Evolutionary conservation across 2,329 filamentous ascomycete genomes (phyloP).

Genomic region (Colletotrichum paranaense): DNA sequence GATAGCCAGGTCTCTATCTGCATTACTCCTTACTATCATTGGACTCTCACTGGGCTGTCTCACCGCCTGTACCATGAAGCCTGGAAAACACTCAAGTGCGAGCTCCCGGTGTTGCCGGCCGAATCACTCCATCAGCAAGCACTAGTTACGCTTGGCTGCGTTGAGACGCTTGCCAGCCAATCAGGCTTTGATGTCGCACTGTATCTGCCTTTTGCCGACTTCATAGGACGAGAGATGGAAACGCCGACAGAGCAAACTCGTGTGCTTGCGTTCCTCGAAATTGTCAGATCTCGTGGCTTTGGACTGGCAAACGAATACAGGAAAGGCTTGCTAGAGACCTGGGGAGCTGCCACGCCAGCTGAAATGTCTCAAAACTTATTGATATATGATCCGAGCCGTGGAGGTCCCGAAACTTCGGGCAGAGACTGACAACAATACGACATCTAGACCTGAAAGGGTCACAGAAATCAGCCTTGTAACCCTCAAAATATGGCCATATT

Average conservation of each 20-base stretch:
- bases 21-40: constrained; percentile 15
- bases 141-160: background rate
- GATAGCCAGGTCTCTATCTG: background rate
- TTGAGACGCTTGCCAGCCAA: background rate
- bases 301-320: constrained; percentile 2
- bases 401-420: too few relatives aligned
- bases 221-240: constrained; percentile 8
- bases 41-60: background rate
- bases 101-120: constrained; percentile 1
- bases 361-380: background rate
- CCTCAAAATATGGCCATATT: too few relatives aligned
- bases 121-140: constrained; percentile 8
- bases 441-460: too few relatives aligned
- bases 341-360: background rate
- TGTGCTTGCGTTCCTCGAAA: constrained; percentile 3
- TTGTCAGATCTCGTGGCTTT: background rate
- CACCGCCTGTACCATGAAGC: background rate
- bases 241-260: constrained; percentile 1
- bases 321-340: background rate
- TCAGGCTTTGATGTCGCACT: constrained; percentile 1
- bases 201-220: constrained; percentile 12
- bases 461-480: too few relatives aligned
- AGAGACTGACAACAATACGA: too few relatives aligned
- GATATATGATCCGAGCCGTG: too few relatives aligned
- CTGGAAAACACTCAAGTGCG: constrained; percentile 9